phyloP scores from a whole-genome alignment of 768 basidiomycete species.

The Termitomyces sp. region DNA sequence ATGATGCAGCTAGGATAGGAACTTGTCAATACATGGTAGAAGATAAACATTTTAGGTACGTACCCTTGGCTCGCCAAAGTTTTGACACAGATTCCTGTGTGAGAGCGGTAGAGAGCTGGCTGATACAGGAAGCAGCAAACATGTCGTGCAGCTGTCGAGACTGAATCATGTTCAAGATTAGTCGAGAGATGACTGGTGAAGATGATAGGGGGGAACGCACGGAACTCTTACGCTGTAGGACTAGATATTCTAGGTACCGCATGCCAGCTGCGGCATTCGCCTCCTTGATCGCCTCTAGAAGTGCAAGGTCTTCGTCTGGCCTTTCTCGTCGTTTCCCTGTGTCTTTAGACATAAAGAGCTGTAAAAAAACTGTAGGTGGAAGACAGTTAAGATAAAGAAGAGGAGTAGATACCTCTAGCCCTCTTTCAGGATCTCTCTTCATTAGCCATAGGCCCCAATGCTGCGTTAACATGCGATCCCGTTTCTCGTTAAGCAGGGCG shows the following conservation, averaged over 20 bases:
- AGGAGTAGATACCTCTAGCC: slow-evolving; percentile 51
- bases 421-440: slow-evolving; percentile 60
- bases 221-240: slow-evolving; percentile 59
- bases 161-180: slow-evolving; percentile 24
- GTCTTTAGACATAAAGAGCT: slow-evolving; percentile 60
- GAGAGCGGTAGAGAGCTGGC: slow-evolving; percentile 45
- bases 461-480: slow-evolving; percentile 56
- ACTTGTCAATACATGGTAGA: not conserved
- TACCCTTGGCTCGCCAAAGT: slow-evolving; percentile 69
- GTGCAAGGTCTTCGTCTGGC: slow-evolving; percentile 53
- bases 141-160: slow-evolving; percentile 61
- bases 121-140: slow-evolving; percentile 51
- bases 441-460: slow-evolving; percentile 82
- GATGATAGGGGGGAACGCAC: slow-evolving; percentile 24
- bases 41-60: not conserved
- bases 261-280: slow-evolving; percentile 57
- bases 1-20: slow-evolving; percentile 29
- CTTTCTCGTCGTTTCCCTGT: slow-evolving; percentile 50
- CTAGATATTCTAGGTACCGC: slow-evolving; percentile 76
- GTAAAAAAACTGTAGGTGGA: not conserved
- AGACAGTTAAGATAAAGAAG: not conserved
- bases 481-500: slow-evolving; percentile 46
- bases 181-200: not conserved
- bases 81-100: slow-evolving; percentile 46
- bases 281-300: slow-evolving; percentile 51